phyloP scores from a whole-genome alignment of 2,329 filamentous ascomycete species.

The Trichophyton mentagrophytes region DNA sequence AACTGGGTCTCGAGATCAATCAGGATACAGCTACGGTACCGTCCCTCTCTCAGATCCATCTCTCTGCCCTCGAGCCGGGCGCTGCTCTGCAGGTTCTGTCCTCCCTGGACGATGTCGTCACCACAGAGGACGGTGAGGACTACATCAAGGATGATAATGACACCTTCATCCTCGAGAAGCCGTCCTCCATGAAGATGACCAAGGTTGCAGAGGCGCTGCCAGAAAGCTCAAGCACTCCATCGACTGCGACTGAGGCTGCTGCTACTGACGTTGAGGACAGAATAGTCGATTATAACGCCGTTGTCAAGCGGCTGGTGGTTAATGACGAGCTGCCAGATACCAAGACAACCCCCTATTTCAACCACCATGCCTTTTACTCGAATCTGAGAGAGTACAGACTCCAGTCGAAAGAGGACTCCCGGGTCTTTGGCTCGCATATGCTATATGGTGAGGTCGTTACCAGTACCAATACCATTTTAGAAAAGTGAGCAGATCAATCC shows the following conservation, averaged over 20 bases:
- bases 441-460: conserved; percentile 88
- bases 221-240: conserved; percentile 16
- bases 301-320: conserved; percentile 60
- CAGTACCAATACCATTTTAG: conserved; percentile 83
- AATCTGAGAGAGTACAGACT: conserved; percentile 56
- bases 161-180: conserved; percentile 63
- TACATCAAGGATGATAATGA: conserved; percentile 72
- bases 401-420: conserved; percentile 42
- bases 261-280: conserved; percentile 36
- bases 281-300: conserved; percentile 59
- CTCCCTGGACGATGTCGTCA: conserved; percentile 53
- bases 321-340: conserved; percentile 59
- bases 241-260: conserved; percentile 22
- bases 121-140: conserved; percentile 52
- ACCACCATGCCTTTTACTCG: conserved; percentile 65
- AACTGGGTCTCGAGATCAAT: conserved; percentile 69
- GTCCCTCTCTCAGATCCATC: conserved; percentile 67
- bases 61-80: conserved; percentile 55
- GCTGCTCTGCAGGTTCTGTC: conserved; percentile 55
- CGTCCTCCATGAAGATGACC: conserved; percentile 47
- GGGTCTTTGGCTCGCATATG: conserved; percentile 60
- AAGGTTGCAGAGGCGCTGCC: conserved; percentile 44
- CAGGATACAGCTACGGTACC: conserved; percentile 57
- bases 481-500: conserved; percentile 48
- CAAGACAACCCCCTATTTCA: conserved; percentile 72